Conservation (phyloP, 129 eudicot species). For the Flaveria robusta region DNA sequence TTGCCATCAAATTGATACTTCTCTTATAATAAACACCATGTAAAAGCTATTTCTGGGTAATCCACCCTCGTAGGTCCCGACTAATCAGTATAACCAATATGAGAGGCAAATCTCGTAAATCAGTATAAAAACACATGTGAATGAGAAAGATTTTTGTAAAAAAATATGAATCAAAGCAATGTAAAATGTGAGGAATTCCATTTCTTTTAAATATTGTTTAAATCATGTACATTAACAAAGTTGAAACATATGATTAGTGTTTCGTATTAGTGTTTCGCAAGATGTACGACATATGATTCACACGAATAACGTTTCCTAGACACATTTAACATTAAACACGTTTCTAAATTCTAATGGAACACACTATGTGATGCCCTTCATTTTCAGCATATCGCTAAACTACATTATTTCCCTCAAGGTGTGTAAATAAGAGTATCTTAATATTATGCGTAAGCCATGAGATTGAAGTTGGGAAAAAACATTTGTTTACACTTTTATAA, state of each 20-base stretch:
- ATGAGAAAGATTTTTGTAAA: neutral
- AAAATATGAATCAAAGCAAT: neutral
- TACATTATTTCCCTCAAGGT: neutral
- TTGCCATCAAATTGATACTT: too few species aligned
- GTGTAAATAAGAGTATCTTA: neutral
- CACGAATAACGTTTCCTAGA: neutral
- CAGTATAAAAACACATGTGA: neutral
- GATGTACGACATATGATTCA: conserved; percentile 1
- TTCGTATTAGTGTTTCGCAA: neutral
- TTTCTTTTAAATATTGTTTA: neutral
- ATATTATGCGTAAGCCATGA: too few species aligned
- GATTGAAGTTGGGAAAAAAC: too few species aligned
- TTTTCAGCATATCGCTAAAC: neutral
- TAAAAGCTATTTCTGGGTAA: too few species aligned
- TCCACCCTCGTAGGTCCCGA: too few species aligned
- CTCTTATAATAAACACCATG: too few species aligned
- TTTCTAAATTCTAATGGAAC: neutral
- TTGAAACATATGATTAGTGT: conserved; percentile 2
- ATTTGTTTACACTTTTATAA: too few species aligned
- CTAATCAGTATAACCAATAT: too few species aligned
- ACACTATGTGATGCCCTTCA: neutral
- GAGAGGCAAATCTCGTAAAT: too few species aligned
- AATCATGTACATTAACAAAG: neutral
- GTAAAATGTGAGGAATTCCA: neutral
- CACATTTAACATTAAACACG: neutral